Evolutionary conservation across 2,329 filamentous ascomycete species (phyloP), one percentile per base, ranked within the genome.

Genomic region (Sporothrix protearum): DNA sequence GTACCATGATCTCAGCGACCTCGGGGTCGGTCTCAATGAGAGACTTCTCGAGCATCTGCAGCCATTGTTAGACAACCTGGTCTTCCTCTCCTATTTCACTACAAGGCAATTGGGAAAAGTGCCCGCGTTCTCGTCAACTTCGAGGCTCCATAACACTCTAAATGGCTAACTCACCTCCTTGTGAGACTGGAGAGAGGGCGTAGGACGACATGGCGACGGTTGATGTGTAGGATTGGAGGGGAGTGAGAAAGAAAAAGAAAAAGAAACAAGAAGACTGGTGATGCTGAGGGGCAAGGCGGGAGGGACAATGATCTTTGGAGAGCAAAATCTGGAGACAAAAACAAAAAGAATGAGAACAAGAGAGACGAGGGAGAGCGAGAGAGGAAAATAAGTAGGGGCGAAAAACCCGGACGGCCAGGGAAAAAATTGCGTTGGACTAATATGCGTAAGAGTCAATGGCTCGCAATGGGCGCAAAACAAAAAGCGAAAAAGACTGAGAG

Each of bases 1-100:
- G 76, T 87, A 96, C 93, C 94, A 99, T 98, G 84, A 99, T 97
- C 85, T 92, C 87, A 76, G 94, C 94, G 79, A 99, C 93, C 88
- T 98, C 94, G 72, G 93, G 91, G 83, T 99, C 96, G 71, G 91
- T 91, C 78, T 97, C 93, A 78, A 95, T 85, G 78, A 99, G 89
- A 82, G 93, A 92, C 86, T 93, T 96, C 89, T 98, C 92, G 86
- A 99, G 93, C 89, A 98, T 90, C 94, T 97, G 72, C 71, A 53
- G 39, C 66, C 76, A 75, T 74, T 77, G 78, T 79, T 75, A 81
- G 76, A 10, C 16, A 36, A 57, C 19, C 42, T 36, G n/a, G 14
- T 42, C 39, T 42, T 42, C 6, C 14, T 42, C 14, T 12, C 14
- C 9, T 42, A 9, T 8, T 73, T 51, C 33, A 10, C 47, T n/a